Conservation (phyloP, 768 basidiomycete species). For the Rhizopogon rudus region DNA sequence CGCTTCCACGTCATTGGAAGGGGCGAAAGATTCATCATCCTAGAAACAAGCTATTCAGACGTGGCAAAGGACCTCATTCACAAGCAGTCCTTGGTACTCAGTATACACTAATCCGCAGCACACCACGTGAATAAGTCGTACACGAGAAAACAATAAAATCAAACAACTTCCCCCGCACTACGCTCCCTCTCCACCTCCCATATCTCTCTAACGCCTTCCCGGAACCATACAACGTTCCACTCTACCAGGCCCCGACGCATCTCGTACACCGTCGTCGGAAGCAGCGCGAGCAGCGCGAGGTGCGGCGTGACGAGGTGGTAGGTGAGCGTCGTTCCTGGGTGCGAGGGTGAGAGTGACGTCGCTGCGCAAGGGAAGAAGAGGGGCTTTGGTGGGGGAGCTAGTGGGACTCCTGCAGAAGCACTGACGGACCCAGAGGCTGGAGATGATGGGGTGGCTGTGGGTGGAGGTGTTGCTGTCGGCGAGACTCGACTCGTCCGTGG, state of each 20-base stretch:
- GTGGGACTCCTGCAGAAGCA: background rate
- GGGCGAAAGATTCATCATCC: too few species aligned
- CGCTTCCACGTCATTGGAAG: too few species aligned
- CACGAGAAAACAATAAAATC: background rate
- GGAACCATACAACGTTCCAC: constrained; percentile 82
- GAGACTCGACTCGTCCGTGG: constrained; percentile 5
- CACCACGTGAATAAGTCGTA: background rate
- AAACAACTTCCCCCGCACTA: constrained; percentile 16
- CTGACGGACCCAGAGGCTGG: constrained; percentile 2
- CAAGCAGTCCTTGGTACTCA: too few species aligned
- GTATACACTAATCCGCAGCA: background rate
- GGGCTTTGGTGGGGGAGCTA: constrained; percentile 28
- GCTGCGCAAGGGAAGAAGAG: constrained; percentile 69
- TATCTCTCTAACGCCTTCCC: constrained; percentile 81
- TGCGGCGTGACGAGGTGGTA: constrained; percentile 77
- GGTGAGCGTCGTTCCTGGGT: constrained; percentile 69
- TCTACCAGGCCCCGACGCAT: constrained; percentile 72
- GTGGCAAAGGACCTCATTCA: too few species aligned
- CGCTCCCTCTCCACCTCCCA: constrained; percentile 67
- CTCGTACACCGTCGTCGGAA: constrained; percentile 72
- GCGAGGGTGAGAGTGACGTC: constrained; percentile 52
- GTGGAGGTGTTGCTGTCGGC: constrained; percentile 1
- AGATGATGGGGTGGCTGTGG: constrained; percentile 9
- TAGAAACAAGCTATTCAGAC: too few species aligned
- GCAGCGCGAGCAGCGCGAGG: constrained; percentile 64